Evolutionary conservation across 169 alveolate genomes (phyloP).

Genomic region (Plasmodium gonderi): DNA sequence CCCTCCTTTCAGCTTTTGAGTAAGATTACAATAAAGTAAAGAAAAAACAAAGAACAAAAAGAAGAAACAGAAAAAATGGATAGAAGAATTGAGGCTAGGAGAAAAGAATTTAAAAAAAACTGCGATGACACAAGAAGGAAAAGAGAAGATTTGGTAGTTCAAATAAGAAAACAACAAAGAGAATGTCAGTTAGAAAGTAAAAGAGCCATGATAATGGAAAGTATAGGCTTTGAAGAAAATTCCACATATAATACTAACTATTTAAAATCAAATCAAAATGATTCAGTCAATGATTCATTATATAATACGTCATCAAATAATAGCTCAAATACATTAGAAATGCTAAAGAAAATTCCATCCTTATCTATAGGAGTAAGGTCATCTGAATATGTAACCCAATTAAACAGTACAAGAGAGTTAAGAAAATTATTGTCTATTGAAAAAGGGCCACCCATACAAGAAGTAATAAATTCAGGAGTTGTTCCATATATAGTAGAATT

Average conservation of each 20-base stretch:
- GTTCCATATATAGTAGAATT: constrained; percentile 94
- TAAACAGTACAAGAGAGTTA: constrained; percentile 90
- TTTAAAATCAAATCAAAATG: constrained; percentile 75
- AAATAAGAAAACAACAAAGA: constrained; percentile 91
- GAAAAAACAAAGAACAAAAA: background rate
- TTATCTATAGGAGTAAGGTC: constrained; percentile 86
- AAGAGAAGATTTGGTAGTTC: constrained; percentile 92
- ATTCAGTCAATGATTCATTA: constrained; percentile 61
- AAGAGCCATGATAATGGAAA: constrained; percentile 80
- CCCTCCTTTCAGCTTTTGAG: background rate
- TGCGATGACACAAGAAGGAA: constrained; percentile 92
- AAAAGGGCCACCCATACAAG: constrained; percentile 95
- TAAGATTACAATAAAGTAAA: background rate
- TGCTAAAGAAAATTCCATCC: constrained; percentile 78
- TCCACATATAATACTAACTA: constrained; percentile 42
- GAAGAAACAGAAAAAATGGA: constrained; percentile 39
- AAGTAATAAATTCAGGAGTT: constrained; percentile 95
- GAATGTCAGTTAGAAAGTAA: constrained; percentile 89
- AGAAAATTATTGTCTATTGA: constrained; percentile 93
- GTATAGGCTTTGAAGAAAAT: constrained; percentile 66
- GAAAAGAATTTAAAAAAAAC: constrained; percentile 88
- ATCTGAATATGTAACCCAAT: constrained; percentile 85
- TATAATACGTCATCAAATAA: constrained; percentile 66
- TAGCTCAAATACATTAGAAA: constrained; percentile 78
- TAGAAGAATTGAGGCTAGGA: constrained; percentile 73